Base-by-base conservation (phyloP, 192 early-diverging fungal genomes). In the Bifiguratus adelaidae region DNA sequence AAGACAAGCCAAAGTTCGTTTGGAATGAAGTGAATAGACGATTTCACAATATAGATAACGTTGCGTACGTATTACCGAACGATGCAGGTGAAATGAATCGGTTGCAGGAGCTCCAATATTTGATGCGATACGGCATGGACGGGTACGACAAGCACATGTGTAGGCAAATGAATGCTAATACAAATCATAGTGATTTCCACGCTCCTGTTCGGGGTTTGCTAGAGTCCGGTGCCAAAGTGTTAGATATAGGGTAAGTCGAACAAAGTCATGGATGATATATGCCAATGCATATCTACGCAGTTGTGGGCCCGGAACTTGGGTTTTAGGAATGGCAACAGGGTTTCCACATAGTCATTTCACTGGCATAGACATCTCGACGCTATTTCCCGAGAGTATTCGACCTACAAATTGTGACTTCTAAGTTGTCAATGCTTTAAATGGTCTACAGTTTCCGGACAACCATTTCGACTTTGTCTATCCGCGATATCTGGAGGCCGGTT, bases 191-290 rank as follows among this genome's bases (percentile, higher is more conserved):
- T 7, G 22, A 40, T 15, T 40, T 11, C 36, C 53, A 54, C 1
- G 50, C 50, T 9, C 52, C 52, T 13, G n/a, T 65, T 0, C 51
- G 58, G 11, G 56, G 58, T 8, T 19, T 38, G 12, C 19, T 65
- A 18, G 32, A 33, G 23, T 28, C 38, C 22, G 47, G 52, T 15
- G 26, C 40, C 5, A 44, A 48, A 21, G 51, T 58, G 11, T 22
- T 63, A 7, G 61, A 63, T 36, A 29, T 52, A 22, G 60, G 60
- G 37, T 40, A 40, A 40, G 37, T 15, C n/a, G n/a, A n/a, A n/a
- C n/a, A n/a, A n/a, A n/a, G n/a, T n/a, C n/a, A n/a, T n/a, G n/a
- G n/a, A n/a, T n/a, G n/a, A n/a, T n/a, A n/a, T n/a, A n/a, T n/a
- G n/a, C n/a, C n/a, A n/a, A n/a, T 40, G 37, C 7, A 15, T 15